Evolutionary conservation across 352 stramenopile genomes (phyloP), one percentile per base, ranked within the genome.

Genomic region (Phytopythium sindhum): DNA sequence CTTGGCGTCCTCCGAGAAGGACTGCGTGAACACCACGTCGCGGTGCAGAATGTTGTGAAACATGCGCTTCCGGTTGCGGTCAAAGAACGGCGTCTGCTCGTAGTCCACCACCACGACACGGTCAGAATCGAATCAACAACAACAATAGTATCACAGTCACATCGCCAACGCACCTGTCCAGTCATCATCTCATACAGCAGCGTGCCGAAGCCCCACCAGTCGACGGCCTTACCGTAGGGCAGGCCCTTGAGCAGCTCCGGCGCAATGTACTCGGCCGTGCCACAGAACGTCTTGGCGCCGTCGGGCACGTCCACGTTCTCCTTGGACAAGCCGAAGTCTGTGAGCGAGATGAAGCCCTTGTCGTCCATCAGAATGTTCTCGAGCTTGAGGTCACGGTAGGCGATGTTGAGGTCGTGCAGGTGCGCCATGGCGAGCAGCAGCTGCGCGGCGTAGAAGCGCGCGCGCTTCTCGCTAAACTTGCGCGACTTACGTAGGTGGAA

Each of bases 161-260:
- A 21, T 23, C 41, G 54, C 37, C 45, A 57, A 64, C 63, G 28
- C 50, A 78, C 72, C 67, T 84, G 72, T 24, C 94, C 93, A 11
- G 90, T 93, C 75, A 98, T 97, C 90, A 98, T 98, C 80, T 98
- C 95, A 76, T 97, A 98, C 54, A 97, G 75, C 44, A 98, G 77
- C 23, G 84, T 97, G 24, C 93, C 93, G 66, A 98, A 97, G 37
- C 86, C 87, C 93, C 93, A 98, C 91, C 91, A 98, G 69, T 98
- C 93, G 17, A 98, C 93, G 17, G 86, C 83, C 66, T 91, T 89
- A 50, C 89, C 88, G 69, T 98, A 98, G 28, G 83, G 81, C 59
- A 96, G 72, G 19, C 90, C 89, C 75, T 93, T 92, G 21, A 98
- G 73, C 56, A 98, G 63, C 71, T 98, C 91, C 0, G 91, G 91